Base-by-base conservation (phyloP, 148 eudicot genomes). In the Rhododendron mucronatum region DNA sequence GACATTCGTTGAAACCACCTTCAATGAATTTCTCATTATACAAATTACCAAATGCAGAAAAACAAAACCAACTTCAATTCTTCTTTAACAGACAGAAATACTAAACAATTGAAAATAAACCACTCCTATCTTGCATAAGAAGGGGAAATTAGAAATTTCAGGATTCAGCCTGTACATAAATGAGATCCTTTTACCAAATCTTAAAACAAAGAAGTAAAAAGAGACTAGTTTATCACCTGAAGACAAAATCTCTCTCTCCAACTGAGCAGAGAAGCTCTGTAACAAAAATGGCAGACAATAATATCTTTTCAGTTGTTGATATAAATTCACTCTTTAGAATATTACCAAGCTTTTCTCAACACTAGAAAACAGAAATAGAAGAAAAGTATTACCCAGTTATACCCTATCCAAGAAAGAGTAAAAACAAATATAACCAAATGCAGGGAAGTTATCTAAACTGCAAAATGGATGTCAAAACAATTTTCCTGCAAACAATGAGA, bases 221-320 rank as follows among this genome's bases (percentile, higher is more conserved):
- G 21, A 50, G 57, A 59, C 6, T 55, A 87, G 82, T 23, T 71
- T 73, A 78, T 84, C 90, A 96, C 99, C 99, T 87, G 98, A 96
- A 50, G 87, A 86, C 90, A 96, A 90, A 67, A 93, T 93, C 84
- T 96, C 99, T 88, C 89, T 94, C 92, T 95, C 99, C 88, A 96
- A 86, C 93, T 96, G 98, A 63, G 93, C 98, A 88, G 95, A 92
- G 87, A 92, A 94, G 91, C 89, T 96, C 99, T 96, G 98, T 85
- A 90, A 88, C 44, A 73, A 59, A 41, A 84, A 84, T 35, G 81
- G 69, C 9, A 63, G 80, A 53, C 26, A 35, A 76, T 21, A 57
- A 53, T 5, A 69, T 37, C 26, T 84, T 63, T 26, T 82, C 51
- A 82, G 84, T 82, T 82, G 37, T 63, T 82, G 53, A 82, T 41